Base-by-base conservation (phyloP, 83 land plant species). In the Thuja plicata region DNA sequence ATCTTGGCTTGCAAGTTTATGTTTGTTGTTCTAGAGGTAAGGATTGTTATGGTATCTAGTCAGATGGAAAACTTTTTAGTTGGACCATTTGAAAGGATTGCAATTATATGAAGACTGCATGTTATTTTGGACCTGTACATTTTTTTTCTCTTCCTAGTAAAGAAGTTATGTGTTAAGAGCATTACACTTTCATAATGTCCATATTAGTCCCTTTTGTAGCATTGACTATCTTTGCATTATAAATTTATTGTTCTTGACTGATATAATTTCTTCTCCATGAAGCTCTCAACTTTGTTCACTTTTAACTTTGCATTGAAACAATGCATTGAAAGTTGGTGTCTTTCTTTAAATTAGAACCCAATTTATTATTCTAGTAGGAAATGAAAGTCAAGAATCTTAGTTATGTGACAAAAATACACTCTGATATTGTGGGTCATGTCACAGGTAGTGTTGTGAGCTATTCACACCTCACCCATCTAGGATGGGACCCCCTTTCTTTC, bases 1-100 rank as follows among this genome's bases (percentile, higher is more conserved):
- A 94, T 93, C 96, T 95, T 91, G 94, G 94, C 96, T 92, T 94
- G 95, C 94, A 95, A 94, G 90, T 90, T 85, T 89, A 87, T 80
- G 66, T 89, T 89, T 91, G 91, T 94, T 94, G 90, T 92, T 93
- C 94, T 93, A 91, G 92, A 95, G 96, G 96, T 95, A 87, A 66
- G 84, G n/a, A 21, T 46, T 45, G 12, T 81, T 43, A 9, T 41
- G 30, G 50, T 8, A 81, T 41, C 30, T n/a, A 38, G 27, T 37
- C 24, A 81, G 55, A 52, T 52, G 3, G 55, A 15, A 0, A 52
- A 13, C 15, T 12, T 13, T 52, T 52, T 12, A 2, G 0, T 52
- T 12, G 16, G 13, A 13, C 15, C 15, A 52, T 52, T 15, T 48
- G 52, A 52, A 13, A 78, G 17, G 5, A 38, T 40, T 78, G 24